A percentile compares a stretch with the other conserved stretches of the same genome.
phyloP scores from a whole-genome alignment of 257 asterid species.

The Penstemon barbatus region DNA sequence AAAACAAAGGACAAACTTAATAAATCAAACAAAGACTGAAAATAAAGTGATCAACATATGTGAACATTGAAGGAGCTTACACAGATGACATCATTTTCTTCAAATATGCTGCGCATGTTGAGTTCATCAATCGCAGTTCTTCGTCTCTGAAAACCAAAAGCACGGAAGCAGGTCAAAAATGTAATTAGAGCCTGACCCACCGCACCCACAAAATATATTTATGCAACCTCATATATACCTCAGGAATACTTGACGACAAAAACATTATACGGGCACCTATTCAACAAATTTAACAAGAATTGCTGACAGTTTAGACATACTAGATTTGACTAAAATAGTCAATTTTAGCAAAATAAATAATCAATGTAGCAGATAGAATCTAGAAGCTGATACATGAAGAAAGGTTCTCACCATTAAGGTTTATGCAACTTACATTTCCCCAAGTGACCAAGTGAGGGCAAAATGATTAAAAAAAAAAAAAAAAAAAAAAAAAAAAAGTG shows the following conservation, averaged over 20 bases:
- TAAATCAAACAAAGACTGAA: neutral
- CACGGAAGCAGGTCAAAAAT: neutral
- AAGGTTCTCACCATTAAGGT: slow-evolving; percentile 1
- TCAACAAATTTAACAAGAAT: neutral
- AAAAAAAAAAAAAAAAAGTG: neutral
- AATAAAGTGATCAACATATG: slow-evolving; percentile 6
- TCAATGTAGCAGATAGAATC: neutral
- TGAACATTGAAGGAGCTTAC: slow-evolving; percentile 49
- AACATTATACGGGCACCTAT: neutral
- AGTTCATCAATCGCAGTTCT: slow-evolving; percentile 94
- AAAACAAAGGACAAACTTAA: neutral
- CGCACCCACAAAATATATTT: neutral
- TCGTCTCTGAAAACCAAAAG: slow-evolving; percentile 65
- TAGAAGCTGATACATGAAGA: neutral
- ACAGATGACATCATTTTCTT: slow-evolving; percentile 88
- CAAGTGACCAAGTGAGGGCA: neutral
- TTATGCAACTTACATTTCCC: slow-evolving; percentile 12
- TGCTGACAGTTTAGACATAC: neutral
- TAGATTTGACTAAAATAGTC: neutral
- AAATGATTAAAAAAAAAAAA: no score
- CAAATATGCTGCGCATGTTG: slow-evolving; percentile 90
- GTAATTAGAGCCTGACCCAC: neutral
- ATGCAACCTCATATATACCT: slow-evolving; percentile 10
- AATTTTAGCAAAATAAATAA: neutral
- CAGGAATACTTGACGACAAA: neutral